phyloP scores from a whole-genome alignment of 2,329 filamentous ascomycete species.

The Arthrobotrys iridis region DNA sequence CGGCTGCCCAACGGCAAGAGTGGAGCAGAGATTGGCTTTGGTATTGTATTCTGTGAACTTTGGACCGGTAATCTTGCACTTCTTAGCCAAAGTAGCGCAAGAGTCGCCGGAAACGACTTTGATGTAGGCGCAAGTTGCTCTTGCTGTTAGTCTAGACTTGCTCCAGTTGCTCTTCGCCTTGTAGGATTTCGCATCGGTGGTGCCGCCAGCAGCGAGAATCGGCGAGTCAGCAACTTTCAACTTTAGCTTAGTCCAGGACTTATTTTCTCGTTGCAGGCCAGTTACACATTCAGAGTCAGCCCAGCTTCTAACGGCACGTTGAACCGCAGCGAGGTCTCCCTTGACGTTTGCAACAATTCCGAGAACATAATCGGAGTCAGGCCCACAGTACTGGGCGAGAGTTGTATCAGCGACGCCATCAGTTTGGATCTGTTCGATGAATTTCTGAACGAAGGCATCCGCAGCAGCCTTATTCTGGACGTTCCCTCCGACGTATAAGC shows the following conservation, averaged over 20 bases:
- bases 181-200: neutral
- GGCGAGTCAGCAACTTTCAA: constrained; percentile 4
- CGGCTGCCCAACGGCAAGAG: constrained; percentile 57
- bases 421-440: constrained; percentile 14
- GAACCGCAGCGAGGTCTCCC: constrained; percentile 18
- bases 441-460: constrained; percentile 17
- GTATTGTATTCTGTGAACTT: constrained; percentile 59
- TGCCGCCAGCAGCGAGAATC: neutral
- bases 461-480: constrained; percentile 10
- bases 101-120: constrained; percentile 48
- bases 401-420: constrained; percentile 20
- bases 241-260: constrained; percentile 8
- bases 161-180: constrained; percentile 17
- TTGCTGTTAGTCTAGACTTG: neutral
- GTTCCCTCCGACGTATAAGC: constrained; percentile 16
- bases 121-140: constrained; percentile 20
- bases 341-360: constrained; percentile 9
- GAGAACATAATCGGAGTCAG: constrained; percentile 22
- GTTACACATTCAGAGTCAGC: constrained; percentile 8
- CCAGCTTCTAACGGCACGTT: constrained; percentile 21
- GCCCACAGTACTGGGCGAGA: constrained; percentile 19
- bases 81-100: constrained; percentile 57
- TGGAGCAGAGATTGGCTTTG: constrained; percentile 59
- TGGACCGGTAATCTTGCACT: constrained; percentile 57
- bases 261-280: neutral